Evolutionary conservation across 345 rosid genomes (phyloP), one percentile per base, ranked within the genome.

Genomic region (Abelmoschus esculentus): DNA sequence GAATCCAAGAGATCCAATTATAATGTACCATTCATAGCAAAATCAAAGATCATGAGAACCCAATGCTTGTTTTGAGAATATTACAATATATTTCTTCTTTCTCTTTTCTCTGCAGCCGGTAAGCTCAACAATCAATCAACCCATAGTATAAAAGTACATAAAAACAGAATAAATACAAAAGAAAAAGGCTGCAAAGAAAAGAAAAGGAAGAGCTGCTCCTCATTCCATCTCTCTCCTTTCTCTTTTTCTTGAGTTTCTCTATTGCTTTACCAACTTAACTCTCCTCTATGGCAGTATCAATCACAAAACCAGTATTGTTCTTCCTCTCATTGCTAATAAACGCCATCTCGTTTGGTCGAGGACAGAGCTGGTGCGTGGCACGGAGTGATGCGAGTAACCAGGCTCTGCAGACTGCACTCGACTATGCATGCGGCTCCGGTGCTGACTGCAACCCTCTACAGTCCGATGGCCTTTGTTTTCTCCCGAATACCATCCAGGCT

Each of bases 401-500:
- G 31, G 87, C 85, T 1, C 75, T 90, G 73, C 93, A 86, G 52
- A 73, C 81, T 0, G 83, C 93, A 3, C 55, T 90, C 0, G 90
- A 90, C 78, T 88, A 90, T 10, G 93, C 96, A 4, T 90, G 96
- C 6, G 77, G 73, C 14, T 64, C 83, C 40, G 96, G 93, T 5
- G 93, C 90, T 0, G 96, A 90, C 76, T 90, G 93, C 69, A 76
- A 67, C 38, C 86, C 93, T 3, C 60, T 90, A 4, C 86, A 69
- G 54, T 44, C 91, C 0, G 66, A 31, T 42, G 91, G 93, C 3
- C 76, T 86, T 0, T 88, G 96, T 50, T 88, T 78, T 58, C 85
- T 88, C 6, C 96, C 96, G 0, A 88, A 88, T 70, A 86, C 91
- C 0, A 38, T 88, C 34, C 86, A 80, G 31, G 93, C 91, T 34